Percentiles rank a stretch among this genome's conserved stretches.
Evolutionary conservation across 2,329 filamentous ascomycete species (phyloP).

Genomic region (Teratosphaeria zuluensis): DNA sequence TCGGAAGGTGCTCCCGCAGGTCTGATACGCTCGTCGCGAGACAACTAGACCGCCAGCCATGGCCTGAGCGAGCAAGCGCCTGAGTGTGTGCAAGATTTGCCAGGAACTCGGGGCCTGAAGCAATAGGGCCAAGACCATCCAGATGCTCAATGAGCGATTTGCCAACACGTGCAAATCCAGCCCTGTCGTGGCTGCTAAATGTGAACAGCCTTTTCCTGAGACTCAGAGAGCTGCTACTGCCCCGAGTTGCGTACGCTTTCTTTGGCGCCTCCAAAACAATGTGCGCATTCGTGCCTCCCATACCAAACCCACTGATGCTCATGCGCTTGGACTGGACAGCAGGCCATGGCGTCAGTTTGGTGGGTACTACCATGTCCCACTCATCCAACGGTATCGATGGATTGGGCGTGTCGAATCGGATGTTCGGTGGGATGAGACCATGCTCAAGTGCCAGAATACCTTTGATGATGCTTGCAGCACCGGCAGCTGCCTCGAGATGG

Average conservation of each 20-base stretch:
- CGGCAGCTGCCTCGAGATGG: slow-evolving; percentile 3
- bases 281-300: neutral
- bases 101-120: too few relatives aligned
- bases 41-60: too few relatives aligned
- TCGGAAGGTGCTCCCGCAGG: neutral
- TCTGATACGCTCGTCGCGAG: neutral
- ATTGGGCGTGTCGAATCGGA: neutral
- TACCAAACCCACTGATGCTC: neutral
- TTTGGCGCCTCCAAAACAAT: neutral
- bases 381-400: neutral
- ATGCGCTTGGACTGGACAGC: neutral
- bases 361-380: neutral
- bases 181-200: neutral
- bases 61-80: neutral
- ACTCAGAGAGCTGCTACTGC: neutral
- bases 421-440: slow-evolving; percentile 12
- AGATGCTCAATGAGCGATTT: neutral
- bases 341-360: neutral
- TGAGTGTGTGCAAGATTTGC: neutral
- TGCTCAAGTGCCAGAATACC: slow-evolving; percentile 13
- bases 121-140: neutral
- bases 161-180: too few relatives aligned
- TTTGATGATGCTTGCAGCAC: slow-evolving; percentile 7
- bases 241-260: neutral
- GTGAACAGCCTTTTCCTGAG: neutral